Evolutionary conservation across 1,284 basidiomycete genomes (phyloP).

Genomic region (Gomphus sp.): DNA sequence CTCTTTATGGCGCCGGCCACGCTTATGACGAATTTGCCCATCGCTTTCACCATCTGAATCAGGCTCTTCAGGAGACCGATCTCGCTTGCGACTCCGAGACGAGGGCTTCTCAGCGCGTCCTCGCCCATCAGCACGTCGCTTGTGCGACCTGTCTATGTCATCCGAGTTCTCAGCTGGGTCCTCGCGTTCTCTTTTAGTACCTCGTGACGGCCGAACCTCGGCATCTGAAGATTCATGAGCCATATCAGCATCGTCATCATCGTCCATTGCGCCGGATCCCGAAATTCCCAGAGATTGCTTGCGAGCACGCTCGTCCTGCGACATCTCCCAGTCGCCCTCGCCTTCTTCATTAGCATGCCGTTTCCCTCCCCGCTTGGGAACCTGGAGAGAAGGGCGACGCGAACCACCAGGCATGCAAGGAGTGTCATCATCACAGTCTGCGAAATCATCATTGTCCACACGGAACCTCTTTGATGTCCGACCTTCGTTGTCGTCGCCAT

Average conservation of each 20-base stretch:
- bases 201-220: constrained; percentile 32
- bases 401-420: constrained; percentile 22
- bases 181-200: constrained; percentile 65
- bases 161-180: constrained; percentile 52
- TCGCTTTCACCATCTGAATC: constrained; percentile 32
- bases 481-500: constrained; percentile 27
- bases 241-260: constrained; percentile 21
- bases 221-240: constrained; percentile 20
- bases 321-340: constrained; percentile 25
- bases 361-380: constrained; percentile 35
- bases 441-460: constrained; percentile 34
- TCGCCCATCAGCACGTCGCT: constrained; percentile 29
- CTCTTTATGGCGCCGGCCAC: constrained; percentile 20
- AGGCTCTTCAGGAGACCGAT: constrained; percentile 40
- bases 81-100: constrained; percentile 53
- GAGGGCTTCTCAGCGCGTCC: constrained; percentile 25
- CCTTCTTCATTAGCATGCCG: constrained; percentile 32
- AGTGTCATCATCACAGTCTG: constrained; percentile 37
- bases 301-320: constrained; percentile 30
- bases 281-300: constrained; percentile 23
- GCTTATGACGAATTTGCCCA: constrained; percentile 24
- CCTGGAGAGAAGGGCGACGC: neutral
- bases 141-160: constrained; percentile 20
- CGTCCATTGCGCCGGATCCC: neutral
- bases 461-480: constrained; percentile 38